Percentiles rank a stretch among this genome's conserved stretches.
Evolutionary conservation across 805 yeast species (phyloP).

Genomic region (Pichia occidentalis): DNA sequence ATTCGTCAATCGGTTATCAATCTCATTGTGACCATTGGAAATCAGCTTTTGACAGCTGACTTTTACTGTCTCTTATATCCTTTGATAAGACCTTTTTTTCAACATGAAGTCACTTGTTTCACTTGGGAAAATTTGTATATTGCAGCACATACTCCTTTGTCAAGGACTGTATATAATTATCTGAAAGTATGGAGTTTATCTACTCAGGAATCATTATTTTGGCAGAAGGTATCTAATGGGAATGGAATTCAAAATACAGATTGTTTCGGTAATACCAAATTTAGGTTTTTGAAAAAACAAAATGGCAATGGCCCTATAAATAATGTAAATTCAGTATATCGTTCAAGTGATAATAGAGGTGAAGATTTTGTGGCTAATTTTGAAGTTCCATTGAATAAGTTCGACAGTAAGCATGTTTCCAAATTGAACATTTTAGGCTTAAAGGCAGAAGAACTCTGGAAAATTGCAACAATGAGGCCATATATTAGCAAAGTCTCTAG

Average conservation of each 20-base stretch:
- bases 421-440: conserved; percentile 70
- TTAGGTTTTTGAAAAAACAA: conserved; percentile 28
- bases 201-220: conserved; percentile 65
- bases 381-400: conserved; percentile 51
- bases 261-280: conserved; percentile 40
- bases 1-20: conserved; percentile 63
- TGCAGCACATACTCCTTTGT: conserved; percentile 59
- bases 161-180: conserved; percentile 57
- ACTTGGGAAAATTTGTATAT: conserved; percentile 60
- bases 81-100: conserved; percentile 64
- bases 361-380: conserved; percentile 34
- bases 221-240: conserved; percentile 46
- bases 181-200: conserved; percentile 66
- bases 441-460: conserved; percentile 72
- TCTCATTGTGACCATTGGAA: conserved; percentile 55
- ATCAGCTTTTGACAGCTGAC: conserved; percentile 67
- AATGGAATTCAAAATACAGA: conserved; percentile 25
- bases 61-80: conserved; percentile 80
- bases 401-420: conserved; percentile 68
- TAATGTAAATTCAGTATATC: neutral
- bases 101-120: conserved; percentile 67
- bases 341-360: conserved; percentile 11
- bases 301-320: conserved; percentile 3
- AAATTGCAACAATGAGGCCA: conserved; percentile 61
- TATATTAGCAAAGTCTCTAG: conserved; percentile 57